A percentile compares a stretch with the other conserved stretches of the same genome.
These are phyloP conservation scores for Aeschynomene evenia DNA, from an alignment of 306 rosid genomes.

Conservation along the genomic window DNA sequence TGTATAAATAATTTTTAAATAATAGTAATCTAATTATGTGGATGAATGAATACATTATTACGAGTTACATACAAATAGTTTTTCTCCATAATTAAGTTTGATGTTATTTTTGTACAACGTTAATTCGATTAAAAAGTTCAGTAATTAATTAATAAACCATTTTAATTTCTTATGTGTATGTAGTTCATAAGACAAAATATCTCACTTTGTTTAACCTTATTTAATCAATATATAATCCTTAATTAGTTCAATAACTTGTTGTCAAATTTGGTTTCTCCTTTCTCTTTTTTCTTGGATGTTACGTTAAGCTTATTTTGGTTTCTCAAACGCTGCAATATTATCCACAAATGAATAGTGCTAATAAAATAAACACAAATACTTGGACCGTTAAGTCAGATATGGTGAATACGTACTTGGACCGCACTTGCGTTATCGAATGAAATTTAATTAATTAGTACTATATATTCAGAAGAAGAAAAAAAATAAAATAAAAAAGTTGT, in stretches of 20 bases:
- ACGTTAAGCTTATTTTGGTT: not conserved
- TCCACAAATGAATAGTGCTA: not conserved
- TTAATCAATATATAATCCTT: not conserved
- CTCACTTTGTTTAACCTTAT: not conserved
- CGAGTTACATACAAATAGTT: not conserved
- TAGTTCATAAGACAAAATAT: not conserved
- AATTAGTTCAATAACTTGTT: not conserved
- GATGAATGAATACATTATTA: not conserved
- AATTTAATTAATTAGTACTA: too few species aligned
- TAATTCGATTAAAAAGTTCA: not conserved
- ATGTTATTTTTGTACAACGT: not conserved
- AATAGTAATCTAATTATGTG: not conserved
- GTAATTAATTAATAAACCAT: not conserved
- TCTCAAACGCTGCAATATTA: not conserved
- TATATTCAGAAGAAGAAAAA: not conserved
- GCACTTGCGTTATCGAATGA: constrained; percentile 13
- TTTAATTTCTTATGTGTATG: not conserved
- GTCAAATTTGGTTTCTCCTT: not conserved
- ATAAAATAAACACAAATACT: too few species aligned
- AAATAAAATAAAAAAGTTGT: not conserved
- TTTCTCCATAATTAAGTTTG: not conserved
- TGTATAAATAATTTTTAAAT: not conserved
- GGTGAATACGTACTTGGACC: not conserved
- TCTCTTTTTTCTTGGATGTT: not conserved
- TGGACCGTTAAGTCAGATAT: constrained; percentile 19